phyloP scores from a whole-genome alignment of 176 grass and related monocot genomes.

The Lolium multiflorum region DNA sequence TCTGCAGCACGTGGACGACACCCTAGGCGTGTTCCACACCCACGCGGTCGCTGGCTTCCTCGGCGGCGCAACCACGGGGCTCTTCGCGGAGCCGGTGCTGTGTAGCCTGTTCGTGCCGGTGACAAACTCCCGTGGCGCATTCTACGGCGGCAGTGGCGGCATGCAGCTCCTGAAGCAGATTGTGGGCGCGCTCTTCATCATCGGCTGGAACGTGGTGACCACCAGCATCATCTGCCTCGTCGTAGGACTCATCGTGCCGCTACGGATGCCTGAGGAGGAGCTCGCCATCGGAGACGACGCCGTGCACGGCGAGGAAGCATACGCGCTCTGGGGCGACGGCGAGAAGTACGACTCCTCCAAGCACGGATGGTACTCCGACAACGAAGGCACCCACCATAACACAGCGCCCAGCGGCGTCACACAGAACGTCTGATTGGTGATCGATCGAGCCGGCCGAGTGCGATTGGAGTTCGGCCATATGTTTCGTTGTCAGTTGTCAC shows the following conservation, averaged over 20 bases:
- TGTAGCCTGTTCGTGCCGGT: conserved; percentile 75
- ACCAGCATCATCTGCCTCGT: conserved; percentile 72
- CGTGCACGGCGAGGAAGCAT: conserved; percentile 59
- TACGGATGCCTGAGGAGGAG: conserved; percentile 86
- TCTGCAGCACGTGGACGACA: conserved; percentile 87
- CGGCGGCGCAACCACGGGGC: conserved; percentile 73
- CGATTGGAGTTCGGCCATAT: background rate
- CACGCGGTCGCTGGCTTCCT: conserved; percentile 90
- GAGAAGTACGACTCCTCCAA: conserved; percentile 71
- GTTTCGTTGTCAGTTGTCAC: background rate
- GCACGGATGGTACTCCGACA: conserved; percentile 30
- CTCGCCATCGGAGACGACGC: conserved; percentile 89
- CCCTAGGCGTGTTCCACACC: conserved; percentile 91
- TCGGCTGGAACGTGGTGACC: conserved; percentile 74
- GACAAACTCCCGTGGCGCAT: conserved; percentile 67
- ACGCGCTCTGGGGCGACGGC: conserved; percentile 92
- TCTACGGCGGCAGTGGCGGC: conserved; percentile 73
- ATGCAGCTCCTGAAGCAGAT: conserved; percentile 71
- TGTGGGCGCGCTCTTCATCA: conserved; percentile 74
- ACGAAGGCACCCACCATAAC: conserved; percentile 42
- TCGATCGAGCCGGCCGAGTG: background rate
- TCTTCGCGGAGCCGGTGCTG: conserved; percentile 80
- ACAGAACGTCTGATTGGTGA: conserved; percentile 51
- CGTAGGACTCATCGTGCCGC: conserved; percentile 52
- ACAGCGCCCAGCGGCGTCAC: conserved; percentile 76